Evolutionary conservation across 2,329 filamentous ascomycete genomes (phyloP).

Genomic region (Xylaria sp.): DNA sequence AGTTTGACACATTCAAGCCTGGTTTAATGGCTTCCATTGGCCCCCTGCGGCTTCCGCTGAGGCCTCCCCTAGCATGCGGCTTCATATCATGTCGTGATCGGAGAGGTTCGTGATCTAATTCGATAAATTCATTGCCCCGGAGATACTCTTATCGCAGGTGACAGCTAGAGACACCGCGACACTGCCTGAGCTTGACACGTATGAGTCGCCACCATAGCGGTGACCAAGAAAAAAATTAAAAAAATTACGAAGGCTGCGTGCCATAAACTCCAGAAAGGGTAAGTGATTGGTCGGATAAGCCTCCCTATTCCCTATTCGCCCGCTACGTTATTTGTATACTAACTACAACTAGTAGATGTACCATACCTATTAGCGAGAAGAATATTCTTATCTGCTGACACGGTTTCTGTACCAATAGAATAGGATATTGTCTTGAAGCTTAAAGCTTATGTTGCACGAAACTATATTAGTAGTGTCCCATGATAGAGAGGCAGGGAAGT

Average conservation of each 20-base stretch:
- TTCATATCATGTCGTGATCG: neutral
- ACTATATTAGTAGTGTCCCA: neutral
- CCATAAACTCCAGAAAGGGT: too few species aligned
- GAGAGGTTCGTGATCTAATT: neutral
- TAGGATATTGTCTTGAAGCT: neutral
- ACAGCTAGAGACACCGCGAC: neutral
- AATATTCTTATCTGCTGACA: slow-evolving; percentile 5
- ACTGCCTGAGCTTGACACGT: too few species aligned
- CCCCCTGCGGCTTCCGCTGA: neutral
- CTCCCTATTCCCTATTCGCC: too few species aligned
- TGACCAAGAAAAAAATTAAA: neutral
- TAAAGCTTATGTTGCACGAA: neutral
- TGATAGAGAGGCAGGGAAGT: neutral
- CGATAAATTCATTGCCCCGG: neutral
- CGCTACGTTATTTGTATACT: too few species aligned
- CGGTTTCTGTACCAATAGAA: neutral
- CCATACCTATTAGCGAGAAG: neutral
- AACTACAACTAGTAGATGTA: neutral
- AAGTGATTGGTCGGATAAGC: slow-evolving; percentile 4
- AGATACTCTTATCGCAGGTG: neutral
- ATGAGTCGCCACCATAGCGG: slow-evolving; percentile 9
- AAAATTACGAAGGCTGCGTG: too few species aligned
- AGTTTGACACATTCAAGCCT: neutral
- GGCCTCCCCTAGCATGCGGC: neutral
- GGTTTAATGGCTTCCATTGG: neutral